Evolutionary conservation across 345 rosid species (phyloP).

Genomic region (Turnera subulata): DNA sequence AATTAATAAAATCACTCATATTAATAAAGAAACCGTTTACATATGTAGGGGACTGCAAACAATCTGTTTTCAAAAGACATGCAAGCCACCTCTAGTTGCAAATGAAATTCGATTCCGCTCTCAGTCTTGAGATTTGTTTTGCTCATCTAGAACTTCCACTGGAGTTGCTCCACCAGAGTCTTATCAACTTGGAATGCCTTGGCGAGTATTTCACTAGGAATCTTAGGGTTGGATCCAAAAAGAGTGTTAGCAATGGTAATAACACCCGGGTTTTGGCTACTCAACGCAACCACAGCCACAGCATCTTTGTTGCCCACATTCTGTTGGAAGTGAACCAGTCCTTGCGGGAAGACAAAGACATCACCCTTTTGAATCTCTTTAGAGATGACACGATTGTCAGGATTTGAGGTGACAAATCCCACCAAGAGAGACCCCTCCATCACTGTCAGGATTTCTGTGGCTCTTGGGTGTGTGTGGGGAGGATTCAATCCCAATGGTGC

Average conservation of each 20-base stretch:
- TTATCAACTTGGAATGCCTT: conserved; percentile 11
- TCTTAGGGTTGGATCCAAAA: conserved; percentile 6
- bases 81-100: too few species aligned
- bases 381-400: conserved; percentile 3
- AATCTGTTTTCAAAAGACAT: too few species aligned
- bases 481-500: conserved; percentile 6
- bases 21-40: too few species aligned
- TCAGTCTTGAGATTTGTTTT: too few species aligned
- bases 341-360: conserved; percentile 9
- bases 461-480: conserved; percentile 11
- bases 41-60: too few species aligned
- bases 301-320: background rate
- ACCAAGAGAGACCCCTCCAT: background rate
- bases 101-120: too few species aligned
- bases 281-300: conserved; percentile 2
- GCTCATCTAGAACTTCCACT: too few species aligned
- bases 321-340: conserved; percentile 3
- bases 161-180: too few species aligned
- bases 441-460: conserved; percentile 5
- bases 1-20: too few species aligned
- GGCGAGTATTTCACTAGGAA: background rate
- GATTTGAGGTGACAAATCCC: conserved; percentile 9
- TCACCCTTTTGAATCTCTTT: conserved; percentile 2
- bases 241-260: conserved; percentile 5
- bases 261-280: conserved; percentile 10